Evolutionary conservation across 345 rosid species (phyloP).

Genomic region (Xanthoceras sorbifolium): DNA sequence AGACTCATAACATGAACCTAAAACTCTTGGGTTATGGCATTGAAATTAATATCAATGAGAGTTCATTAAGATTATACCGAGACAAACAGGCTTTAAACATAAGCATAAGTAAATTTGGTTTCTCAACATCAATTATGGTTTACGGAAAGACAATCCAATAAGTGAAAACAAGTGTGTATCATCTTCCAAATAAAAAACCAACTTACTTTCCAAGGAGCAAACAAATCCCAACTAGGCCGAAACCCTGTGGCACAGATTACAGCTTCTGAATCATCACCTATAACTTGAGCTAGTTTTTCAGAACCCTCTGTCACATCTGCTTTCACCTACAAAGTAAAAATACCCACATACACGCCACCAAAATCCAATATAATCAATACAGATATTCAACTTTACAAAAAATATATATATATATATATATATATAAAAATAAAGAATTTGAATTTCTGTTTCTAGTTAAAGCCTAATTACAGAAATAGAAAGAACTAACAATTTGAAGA

Average conservation of each 20-base stretch:
- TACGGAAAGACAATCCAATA: background rate
- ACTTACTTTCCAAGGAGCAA: slow-evolving; percentile 82
- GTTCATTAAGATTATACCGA: too few species aligned
- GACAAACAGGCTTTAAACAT: too few species aligned
- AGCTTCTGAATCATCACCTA: slow-evolving; percentile 81
- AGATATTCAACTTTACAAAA: background rate
- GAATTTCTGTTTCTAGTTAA: background rate
- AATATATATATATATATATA: too few species aligned
- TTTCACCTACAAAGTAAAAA: slow-evolving; percentile 56
- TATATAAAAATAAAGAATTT: slow-evolving; percentile 9
- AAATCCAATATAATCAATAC: background rate
- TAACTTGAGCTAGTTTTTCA: slow-evolving; percentile 73
- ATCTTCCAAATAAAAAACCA: background rate
- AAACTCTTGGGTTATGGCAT: background rate
- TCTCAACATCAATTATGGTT: background rate
- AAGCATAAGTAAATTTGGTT: background rate
- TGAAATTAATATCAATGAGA: too few species aligned
- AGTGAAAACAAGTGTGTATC: background rate
- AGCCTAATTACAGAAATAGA: background rate
- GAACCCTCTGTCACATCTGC: slow-evolving; percentile 89
- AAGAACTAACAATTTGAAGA: slow-evolving; percentile 68
- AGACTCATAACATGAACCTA: too few species aligned
- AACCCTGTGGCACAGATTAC: slow-evolving; percentile 90
- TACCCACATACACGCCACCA: too few species aligned
- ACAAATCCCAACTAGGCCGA: slow-evolving; percentile 73